These are phyloP conservation scores for Fusarium neocosmosporiellum DNA, from an alignment of 2,329 filamentous ascomycete genomes.

Conservation along the genomic window DNA sequence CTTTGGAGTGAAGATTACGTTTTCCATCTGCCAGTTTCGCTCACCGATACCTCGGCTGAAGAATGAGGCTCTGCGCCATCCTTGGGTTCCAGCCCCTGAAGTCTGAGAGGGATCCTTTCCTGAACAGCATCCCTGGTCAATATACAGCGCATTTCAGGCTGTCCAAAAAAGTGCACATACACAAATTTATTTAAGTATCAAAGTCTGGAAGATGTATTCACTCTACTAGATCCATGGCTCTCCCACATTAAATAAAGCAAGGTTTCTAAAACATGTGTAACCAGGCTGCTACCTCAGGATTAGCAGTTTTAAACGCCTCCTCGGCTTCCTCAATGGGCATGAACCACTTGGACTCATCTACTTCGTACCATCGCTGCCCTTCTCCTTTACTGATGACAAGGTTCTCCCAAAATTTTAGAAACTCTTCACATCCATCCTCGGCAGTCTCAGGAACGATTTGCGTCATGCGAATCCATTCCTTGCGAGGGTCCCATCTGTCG, in stretches of 20 bases:
- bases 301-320: background rate
- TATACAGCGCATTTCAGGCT: background rate
- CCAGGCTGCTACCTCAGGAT: background rate
- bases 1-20: background rate
- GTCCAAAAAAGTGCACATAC: background rate
- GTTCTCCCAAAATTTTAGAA: background rate
- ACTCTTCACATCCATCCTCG: background rate
- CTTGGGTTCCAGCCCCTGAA: no score
- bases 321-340: background rate
- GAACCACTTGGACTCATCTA: slow-evolving; percentile 7
- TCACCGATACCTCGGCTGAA: background rate
- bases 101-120: background rate
- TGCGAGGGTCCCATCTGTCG: slow-evolving; percentile 11
- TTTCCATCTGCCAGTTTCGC: background rate
- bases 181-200: background rate
- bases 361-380: slow-evolving; percentile 1
- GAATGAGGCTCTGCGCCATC: background rate
- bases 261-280: background rate
- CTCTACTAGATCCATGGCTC: background rate
- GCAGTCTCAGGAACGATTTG: background rate
- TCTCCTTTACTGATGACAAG: slow-evolving; percentile 1
- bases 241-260: background rate
- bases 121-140: background rate
- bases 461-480: slow-evolving; percentile 11
- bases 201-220: background rate